Base-by-base conservation (phyloP, 495 filamentous ascomycete species). In the Hapsidospora chrysogenum region DNA sequence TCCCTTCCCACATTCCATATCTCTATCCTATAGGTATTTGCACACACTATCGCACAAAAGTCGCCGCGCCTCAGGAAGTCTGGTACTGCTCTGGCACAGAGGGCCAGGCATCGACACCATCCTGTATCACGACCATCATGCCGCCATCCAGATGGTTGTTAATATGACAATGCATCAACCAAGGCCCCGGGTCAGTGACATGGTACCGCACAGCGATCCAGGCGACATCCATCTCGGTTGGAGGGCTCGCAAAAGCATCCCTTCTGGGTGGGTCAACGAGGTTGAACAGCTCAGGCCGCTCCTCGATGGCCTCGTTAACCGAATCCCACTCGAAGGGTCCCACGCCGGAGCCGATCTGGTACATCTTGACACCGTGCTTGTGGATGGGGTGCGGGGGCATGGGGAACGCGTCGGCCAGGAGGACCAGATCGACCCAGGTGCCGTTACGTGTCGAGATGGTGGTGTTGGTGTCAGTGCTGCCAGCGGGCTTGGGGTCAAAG, bases 331-430 rank as follows among this genome's bases (percentile, higher is more conserved):
- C 66, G 40, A 66, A 78, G 0, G 31, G 39, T 0, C 70, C 70
- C 0, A 29, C 38, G 2, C 68, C 71, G 22, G 48, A 38, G 1
- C 73, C 73, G 36, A 76, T 65, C 18, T 66, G 48, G 40, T 62
- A n/a, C n/a, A n/a, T n/a, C n/a, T n/a, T 74, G 47, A 67, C 76
- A 15, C 61, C 66, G 49, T 78, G 72, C 44, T 76, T 76, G 52
- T 78, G 72, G 33, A 78, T 67, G 0, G 67, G 63, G 37, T 78
- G 73, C 23, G 61, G 48, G 0, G 58, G 53, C 40, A 67, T 57
- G 3, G 61, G 37, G 6, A 55, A 44, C 1, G 47, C 43, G 10
- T 33, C 37, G 3, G 60, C 48, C 25, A 56, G 46, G 23, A 72
- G 49, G 25, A 76, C 52, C n/a, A 76, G 31, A 41, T 76, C 72